phyloP scores from a whole-genome alignment of 768 basidiomycete genomes.

The Symmetrospora coprosmae region DNA sequence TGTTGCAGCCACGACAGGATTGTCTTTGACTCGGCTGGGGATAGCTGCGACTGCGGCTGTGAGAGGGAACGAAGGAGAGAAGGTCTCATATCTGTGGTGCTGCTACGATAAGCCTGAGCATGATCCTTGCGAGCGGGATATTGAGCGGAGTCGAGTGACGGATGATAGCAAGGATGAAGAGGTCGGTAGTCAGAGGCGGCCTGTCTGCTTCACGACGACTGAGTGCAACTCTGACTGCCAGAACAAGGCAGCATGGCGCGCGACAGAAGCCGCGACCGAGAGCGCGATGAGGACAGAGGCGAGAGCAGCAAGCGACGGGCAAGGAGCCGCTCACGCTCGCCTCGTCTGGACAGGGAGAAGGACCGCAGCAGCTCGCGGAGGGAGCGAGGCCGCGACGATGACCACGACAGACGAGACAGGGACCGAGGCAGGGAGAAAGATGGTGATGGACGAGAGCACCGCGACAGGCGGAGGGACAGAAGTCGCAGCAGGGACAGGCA shows the following conservation, averaged over 20 bases:
- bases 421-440: slow-evolving; percentile 38
- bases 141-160: no score
- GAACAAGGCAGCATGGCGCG: slow-evolving; percentile 1
- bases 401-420: slow-evolving; percentile 23
- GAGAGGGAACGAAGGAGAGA: no score
- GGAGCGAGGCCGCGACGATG: slow-evolving; percentile 20
- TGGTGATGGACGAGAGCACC: slow-evolving; percentile 28
- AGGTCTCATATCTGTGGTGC: no score
- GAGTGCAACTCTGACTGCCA: background rate
- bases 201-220: no score
- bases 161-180: no score
- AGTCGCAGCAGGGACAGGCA: slow-evolving; percentile 40
- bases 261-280: slow-evolving; percentile 1
- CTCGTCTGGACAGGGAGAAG: slow-evolving; percentile 14
- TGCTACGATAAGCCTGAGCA: no score
- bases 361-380: slow-evolving; percentile 23
- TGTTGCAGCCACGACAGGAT: background rate
- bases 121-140: no score
- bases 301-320: slow-evolving; percentile 5
- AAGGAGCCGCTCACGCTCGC: background rate
- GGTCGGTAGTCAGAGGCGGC: no score
- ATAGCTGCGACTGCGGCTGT: no score
- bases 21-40: background rate
- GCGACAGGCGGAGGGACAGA: slow-evolving; percentile 39
- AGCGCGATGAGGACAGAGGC: slow-evolving; percentile 20